Evolutionary conservation across 257 asterid genomes (phyloP).

Genomic region (Thymus quinquecostatus): DNA sequence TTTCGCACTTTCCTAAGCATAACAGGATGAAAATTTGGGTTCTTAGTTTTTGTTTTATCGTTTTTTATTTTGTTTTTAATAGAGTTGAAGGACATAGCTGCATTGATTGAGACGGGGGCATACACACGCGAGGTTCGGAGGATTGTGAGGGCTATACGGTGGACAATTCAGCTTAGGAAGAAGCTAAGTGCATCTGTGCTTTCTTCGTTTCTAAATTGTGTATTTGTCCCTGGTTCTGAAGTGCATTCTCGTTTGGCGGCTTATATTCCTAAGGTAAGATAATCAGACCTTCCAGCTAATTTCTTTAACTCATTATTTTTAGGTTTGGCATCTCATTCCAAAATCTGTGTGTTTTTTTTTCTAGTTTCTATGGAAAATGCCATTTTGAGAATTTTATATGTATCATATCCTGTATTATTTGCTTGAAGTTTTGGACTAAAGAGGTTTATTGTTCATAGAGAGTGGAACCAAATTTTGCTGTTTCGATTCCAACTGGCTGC

Average conservation of each 20-base stretch:
- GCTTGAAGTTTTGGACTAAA: background rate
- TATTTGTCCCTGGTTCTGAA: conserved; percentile 76
- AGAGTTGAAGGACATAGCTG: conserved; percentile 82
- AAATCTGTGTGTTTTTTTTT: background rate
- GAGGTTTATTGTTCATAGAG: background rate
- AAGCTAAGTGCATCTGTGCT: conserved; percentile 66
- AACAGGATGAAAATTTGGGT: background rate
- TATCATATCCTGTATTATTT: background rate
- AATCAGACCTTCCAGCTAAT: background rate
- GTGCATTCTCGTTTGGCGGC: conserved; percentile 61
- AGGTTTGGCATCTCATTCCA: conserved; percentile 4
- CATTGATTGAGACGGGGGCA: conserved; percentile 80
- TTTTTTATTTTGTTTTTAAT: conserved; percentile 26
- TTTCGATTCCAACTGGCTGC: background rate
- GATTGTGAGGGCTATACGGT: conserved; percentile 70
- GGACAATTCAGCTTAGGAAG: conserved; percentile 72
- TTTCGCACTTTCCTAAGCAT: background rate
- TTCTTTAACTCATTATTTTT: background rate
- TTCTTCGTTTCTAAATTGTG: conserved; percentile 58
- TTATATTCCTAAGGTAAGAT: conserved; percentile 66
- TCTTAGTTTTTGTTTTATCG: background rate
- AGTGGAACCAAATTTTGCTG: background rate
- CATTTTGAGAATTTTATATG: background rate
- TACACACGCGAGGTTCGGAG: conserved; percentile 75
- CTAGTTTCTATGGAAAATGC: background rate